These are phyloP conservation scores for Paramecium primaurelia DNA, from an alignment of 73 alveolate species.

Conservation along the genomic window DNA sequence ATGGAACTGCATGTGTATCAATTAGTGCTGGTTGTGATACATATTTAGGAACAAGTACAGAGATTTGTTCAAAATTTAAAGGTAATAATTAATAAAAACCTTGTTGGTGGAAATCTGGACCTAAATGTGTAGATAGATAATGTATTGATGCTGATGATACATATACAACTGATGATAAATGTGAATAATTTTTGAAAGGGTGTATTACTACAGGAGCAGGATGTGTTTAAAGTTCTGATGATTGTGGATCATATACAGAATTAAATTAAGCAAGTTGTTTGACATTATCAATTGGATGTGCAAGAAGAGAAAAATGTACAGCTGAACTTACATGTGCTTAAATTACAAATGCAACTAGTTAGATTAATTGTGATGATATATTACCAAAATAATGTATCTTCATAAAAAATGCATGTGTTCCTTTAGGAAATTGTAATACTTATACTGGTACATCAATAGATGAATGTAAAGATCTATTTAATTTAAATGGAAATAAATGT, in stretches of 20 bases:
- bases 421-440: neutral
- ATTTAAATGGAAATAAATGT: neutral
- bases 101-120: neutral
- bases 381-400: neutral
- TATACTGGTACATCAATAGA: neutral
- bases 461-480: neutral
- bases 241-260: neutral
- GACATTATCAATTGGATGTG: neutral
- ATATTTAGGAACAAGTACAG: neutral
- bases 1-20: neutral
- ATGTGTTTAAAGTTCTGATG: neutral
- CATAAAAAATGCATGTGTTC: neutral
- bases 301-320: neutral
- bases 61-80: neutral
- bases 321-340: neutral
- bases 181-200: neutral
- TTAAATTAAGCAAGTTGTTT: neutral
- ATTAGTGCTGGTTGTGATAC: neutral
- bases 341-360: neutral
- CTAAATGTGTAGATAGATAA: neutral
- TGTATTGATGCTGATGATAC: neutral
- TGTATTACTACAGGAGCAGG: conserved; percentile 26
- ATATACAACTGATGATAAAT: neutral
- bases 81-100: neutral
- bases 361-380: neutral